phyloP scores from a whole-genome alignment of 1,284 basidiomycete genomes.

The Rhodotorula sp. region DNA sequence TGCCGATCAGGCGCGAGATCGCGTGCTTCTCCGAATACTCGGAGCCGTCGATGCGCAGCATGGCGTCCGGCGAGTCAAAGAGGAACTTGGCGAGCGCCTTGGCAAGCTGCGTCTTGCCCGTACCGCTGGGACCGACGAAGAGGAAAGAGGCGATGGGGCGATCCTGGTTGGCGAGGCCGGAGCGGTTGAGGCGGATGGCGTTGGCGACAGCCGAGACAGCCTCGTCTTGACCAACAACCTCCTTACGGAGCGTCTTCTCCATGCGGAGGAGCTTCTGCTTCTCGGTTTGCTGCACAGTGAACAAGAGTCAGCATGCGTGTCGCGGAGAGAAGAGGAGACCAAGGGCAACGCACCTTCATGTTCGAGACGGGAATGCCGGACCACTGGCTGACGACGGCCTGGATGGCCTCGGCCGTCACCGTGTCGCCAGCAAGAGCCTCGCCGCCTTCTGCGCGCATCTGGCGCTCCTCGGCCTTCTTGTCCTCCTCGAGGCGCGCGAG shows the following conservation, averaged over 20 bases:
- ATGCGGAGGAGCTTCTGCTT: constrained; percentile 56
- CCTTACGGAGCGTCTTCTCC: constrained; percentile 55
- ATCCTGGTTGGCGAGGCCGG: constrained; percentile 59
- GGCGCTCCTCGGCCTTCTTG: constrained; percentile 54
- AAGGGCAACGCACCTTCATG: constrained; percentile 46
- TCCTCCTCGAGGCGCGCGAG: constrained; percentile 59
- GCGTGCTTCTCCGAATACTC: constrained; percentile 59
- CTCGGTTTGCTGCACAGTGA: constrained; percentile 40
- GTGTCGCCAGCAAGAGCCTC: constrained; percentile 48
- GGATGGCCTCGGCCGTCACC: constrained; percentile 58
- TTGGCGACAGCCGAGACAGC: constrained; percentile 61
- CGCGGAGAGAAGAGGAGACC: constrained; percentile 40
- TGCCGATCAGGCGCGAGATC: constrained; percentile 58
- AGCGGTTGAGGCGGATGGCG: constrained; percentile 60
- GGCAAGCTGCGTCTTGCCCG: constrained; percentile 58
- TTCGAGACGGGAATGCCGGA: constrained; percentile 53
- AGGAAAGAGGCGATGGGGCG: constrained; percentile 60
- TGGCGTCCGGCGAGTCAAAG: constrained; percentile 59
- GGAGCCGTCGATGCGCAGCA: constrained; percentile 61
- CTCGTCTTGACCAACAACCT: constrained; percentile 60
- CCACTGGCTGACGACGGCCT: constrained; percentile 60
- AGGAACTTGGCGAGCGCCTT: constrained; percentile 56
- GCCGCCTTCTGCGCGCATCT: constrained; percentile 49
- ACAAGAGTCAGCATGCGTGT: neutral
- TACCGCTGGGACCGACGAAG: constrained; percentile 55